These are phyloP conservation scores for Trichosporon faecale DNA, from an alignment of 1,284 basidiomycete species.

Conservation along the genomic window DNA sequence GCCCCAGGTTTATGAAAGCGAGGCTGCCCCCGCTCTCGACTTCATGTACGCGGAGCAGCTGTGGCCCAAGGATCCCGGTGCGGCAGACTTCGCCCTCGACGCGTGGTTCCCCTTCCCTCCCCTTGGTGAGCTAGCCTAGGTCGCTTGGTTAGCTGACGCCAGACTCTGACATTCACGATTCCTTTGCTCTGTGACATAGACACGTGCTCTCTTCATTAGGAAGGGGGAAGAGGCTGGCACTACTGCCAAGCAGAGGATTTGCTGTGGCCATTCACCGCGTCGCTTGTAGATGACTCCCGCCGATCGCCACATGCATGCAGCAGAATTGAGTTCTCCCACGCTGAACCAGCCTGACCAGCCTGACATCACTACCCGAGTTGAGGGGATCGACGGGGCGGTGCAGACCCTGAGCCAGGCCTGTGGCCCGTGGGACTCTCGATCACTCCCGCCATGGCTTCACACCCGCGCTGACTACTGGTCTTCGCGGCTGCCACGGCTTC, in stretches of 20 bases:
- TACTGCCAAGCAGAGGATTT: too few species aligned
- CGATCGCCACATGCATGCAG: background rate
- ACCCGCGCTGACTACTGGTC: too few species aligned
- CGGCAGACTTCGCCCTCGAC: slow-evolving; percentile 29
- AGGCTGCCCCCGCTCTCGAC: slow-evolving; percentile 26
- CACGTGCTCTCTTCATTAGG: too few species aligned
- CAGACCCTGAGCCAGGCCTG: background rate
- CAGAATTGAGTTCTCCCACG: too few species aligned
- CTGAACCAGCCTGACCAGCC: background rate
- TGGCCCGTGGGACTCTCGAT: background rate
- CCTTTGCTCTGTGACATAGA: background rate
- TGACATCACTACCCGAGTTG: background rate
- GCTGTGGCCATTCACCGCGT: background rate
- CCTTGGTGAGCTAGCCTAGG: slow-evolving; percentile 19
- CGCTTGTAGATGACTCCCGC: background rate
- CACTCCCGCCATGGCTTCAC: background rate
- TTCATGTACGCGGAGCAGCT: slow-evolving; percentile 44
- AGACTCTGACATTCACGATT: slow-evolving; percentile 1
- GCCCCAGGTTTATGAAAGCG: background rate
- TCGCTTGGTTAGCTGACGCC: background rate
- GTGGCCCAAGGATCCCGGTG: slow-evolving; percentile 18
- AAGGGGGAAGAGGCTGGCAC: too few species aligned
- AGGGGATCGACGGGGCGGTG: background rate
- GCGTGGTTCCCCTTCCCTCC: slow-evolving; percentile 45
- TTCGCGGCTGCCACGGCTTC: too few species aligned